Conservation (phyloP, 306 rosid species). For the Vigna nakashimae region DNA sequence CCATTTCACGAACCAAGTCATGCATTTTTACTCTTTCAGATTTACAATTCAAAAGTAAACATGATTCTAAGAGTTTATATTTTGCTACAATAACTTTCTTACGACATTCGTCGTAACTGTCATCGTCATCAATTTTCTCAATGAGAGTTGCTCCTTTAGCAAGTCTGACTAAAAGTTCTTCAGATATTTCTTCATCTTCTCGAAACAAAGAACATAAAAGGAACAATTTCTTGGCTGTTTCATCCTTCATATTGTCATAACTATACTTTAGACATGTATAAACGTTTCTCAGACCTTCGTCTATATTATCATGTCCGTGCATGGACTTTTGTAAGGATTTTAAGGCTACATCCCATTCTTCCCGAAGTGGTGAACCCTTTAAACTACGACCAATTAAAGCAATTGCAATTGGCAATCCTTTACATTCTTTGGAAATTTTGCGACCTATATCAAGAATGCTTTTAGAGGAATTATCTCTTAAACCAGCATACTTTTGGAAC, state of each 20-base stretch:
- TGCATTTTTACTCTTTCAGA: background rate
- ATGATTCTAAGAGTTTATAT: background rate
- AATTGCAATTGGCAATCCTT: background rate
- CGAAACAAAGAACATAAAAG: slow-evolving; percentile 38
- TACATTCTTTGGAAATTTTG: background rate
- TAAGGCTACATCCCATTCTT: background rate
- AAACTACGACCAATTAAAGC: background rate
- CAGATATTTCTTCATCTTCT: slow-evolving; percentile 42
- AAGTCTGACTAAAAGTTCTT: background rate
- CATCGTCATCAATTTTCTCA: background rate
- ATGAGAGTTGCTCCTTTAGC: background rate
- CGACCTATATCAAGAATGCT: background rate
- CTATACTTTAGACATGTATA: background rate
- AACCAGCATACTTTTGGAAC: background rate
- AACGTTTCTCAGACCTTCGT: background rate
- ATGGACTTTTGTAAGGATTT: background rate
- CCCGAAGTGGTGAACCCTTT: accelerated
- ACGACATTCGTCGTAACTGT: background rate
- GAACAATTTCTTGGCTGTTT: background rate
- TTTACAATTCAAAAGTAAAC: background rate
- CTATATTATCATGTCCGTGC: too few relatives aligned
- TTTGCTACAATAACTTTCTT: background rate
- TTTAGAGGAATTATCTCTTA: background rate
- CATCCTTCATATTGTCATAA: background rate
- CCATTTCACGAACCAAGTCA: slow-evolving; percentile 22